Base-by-base conservation (phyloP, 768 basidiomycete species). In the Sporobolomyces phaffii region DNA sequence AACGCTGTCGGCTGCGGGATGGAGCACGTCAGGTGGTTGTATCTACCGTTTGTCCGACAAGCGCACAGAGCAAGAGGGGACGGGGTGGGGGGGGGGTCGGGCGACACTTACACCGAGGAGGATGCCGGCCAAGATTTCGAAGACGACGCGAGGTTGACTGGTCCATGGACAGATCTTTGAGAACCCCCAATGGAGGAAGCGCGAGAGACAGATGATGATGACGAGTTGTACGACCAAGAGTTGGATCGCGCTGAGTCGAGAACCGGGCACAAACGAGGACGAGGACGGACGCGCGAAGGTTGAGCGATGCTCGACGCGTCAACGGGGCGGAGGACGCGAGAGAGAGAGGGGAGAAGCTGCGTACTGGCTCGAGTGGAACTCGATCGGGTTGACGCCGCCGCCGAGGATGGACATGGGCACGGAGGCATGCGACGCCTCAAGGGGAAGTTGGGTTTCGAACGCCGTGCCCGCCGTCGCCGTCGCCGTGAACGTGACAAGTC, bases 81-180 rank as follows among this genome's bases (percentile, higher is more conserved):
- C n/a, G n/a, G n/a, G n/a, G n/a, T n/a, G n/a, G n/a, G n/a, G n/a
- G n/a, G n/a, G n/a, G n/a, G n/a, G n/a, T n/a, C n/a, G n/a, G n/a
- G n/a, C n/a, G n/a, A n/a, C n/a, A n/a, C n/a, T n/a, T n/a, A n/a
- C n/a, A n/a, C 91, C 92, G 15, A 97, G 82, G 26, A 97, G 74
- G 70, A 98, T 85, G 26, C 94, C 65, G 48, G 61, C 56, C 14
- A 68, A 26, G 44, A 67, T 60, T 33, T 69, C 66, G 49, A 41
- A 51, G 58, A 96, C 91, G 65, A 97, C 93, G n/a, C 86, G 82
- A 2, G 94, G 94, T 74, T 97, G 93, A 38, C 84, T 85, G 40
- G 94, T 84, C 61, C 82, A 56, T 85, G 11, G 80, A 77, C 26
- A 96, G 24, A 88, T 8, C 31, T 58, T 44, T 6, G 20, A 10